A percentile compares a stretch with the other conserved stretches of the same genome.
Conservation (phyloP, 192 early-diverging fungal species). For the Chytriomyces confervae region DNA sequence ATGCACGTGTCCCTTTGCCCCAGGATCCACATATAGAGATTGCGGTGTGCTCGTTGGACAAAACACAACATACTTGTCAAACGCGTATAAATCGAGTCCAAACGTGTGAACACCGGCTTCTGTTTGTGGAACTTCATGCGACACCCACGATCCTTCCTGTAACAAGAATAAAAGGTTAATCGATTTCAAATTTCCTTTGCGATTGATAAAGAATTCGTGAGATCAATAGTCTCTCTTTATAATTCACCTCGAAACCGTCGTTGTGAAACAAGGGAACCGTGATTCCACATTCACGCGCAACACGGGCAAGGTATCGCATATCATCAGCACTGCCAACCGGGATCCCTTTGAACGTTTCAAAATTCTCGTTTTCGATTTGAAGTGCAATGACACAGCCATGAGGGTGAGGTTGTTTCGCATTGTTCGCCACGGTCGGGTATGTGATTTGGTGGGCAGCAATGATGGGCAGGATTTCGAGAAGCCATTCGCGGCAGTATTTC, state of each 20-base stretch:
- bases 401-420: constrained; percentile 28
- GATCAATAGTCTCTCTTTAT: not conserved
- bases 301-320: constrained; percentile 76
- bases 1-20: not conserved
- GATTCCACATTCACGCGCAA: constrained; percentile 76
- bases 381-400: constrained; percentile 77
- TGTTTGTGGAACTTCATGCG: not conserved
- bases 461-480: constrained; percentile 74
- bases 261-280: constrained; percentile 87
- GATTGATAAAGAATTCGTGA: not conserved
- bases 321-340: constrained; percentile 82
- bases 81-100: constrained; percentile 80
- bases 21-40: not conserved
- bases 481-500: constrained; percentile 76
- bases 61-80: constrained; percentile 75
- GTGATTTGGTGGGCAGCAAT: constrained; percentile 81
- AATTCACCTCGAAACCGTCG: constrained; percentile 68
- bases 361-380: constrained; percentile 85
- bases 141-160: constrained; percentile 46
- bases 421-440: not conserved
- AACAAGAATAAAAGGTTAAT: not conserved
- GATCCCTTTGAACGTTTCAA: constrained; percentile 60
- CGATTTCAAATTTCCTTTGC: no score
- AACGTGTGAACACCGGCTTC: constrained; percentile 40
- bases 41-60: constrained; percentile 38